phyloP scores from a whole-genome alignment of 352 stramenopile genomes.

The Pythium oligandrum region DNA sequence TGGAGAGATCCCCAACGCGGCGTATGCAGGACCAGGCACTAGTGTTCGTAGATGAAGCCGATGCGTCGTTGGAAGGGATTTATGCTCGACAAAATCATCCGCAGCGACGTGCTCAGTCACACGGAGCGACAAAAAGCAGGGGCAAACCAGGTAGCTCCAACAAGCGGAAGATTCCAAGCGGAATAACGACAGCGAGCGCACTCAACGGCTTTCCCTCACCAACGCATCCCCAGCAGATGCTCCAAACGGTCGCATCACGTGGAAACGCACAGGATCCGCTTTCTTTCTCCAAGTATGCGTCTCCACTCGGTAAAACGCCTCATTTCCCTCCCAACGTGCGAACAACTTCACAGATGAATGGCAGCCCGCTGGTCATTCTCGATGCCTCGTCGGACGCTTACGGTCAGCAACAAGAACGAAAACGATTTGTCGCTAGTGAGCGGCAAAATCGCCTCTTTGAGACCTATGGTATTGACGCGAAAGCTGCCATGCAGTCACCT shows the following conservation, averaged over 20 bases:
- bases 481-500: conserved; percentile 9
- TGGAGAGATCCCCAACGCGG: conserved; percentile 24
- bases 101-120: no score
- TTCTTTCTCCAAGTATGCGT: conserved; percentile 42
- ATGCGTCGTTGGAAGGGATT: conserved; percentile 7
- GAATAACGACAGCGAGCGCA: conserved; percentile 3
- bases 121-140: conserved; percentile 15
- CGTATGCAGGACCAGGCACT: conserved; percentile 29
- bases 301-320: conserved; percentile 37
- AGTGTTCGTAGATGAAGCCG: background rate
- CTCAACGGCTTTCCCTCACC: conserved; percentile 14
- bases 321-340: conserved; percentile 30
- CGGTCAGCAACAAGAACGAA: conserved; percentile 17
- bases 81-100: background rate
- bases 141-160: background rate
- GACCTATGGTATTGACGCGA: conserved; percentile 49
- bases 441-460: conserved; percentile 56
- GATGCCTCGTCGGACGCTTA: conserved; percentile 16
- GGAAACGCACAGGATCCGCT: conserved; percentile 13
- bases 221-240: conserved; percentile 3
- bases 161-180: conserved; percentile 25
- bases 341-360: conserved; percentile 4
- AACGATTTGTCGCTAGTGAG: conserved; percentile 42
- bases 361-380: conserved; percentile 43
- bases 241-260: background rate